These are phyloP conservation scores for Exophiala sideris DNA, from an alignment of 2,329 filamentous ascomycete genomes.

Conservation along the genomic window DNA sequence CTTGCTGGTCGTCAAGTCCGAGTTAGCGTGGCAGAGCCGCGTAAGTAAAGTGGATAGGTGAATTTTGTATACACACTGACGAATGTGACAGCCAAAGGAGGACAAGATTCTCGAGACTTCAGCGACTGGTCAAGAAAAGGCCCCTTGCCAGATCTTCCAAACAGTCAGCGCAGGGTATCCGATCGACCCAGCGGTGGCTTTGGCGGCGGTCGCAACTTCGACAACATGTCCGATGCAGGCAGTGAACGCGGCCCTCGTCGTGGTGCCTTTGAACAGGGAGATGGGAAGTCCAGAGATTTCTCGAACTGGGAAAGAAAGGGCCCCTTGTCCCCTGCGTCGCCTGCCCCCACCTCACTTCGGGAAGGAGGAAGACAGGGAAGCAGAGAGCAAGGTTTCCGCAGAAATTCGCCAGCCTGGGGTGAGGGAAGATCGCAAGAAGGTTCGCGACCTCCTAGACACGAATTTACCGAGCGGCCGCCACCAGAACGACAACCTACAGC, in stretches of 20 bases:
- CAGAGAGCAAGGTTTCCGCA: slow-evolving; percentile 61
- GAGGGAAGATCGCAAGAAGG: slow-evolving; percentile 67
- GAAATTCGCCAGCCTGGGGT: slow-evolving; percentile 72
- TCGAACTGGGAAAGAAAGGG: slow-evolving; percentile 94
- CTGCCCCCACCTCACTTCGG: slow-evolving; percentile 40
- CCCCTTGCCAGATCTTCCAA: slow-evolving; percentile 72
- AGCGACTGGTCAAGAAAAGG: slow-evolving; percentile 92
- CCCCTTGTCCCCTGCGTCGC: slow-evolving; percentile 69
- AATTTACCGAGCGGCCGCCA: slow-evolving; percentile 67
- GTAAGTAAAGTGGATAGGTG: slow-evolving; percentile 57
- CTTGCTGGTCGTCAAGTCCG: slow-evolving; percentile 88
- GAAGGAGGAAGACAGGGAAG: slow-evolving; percentile 59
- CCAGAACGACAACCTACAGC: slow-evolving; percentile 74
- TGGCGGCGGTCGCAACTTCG: slow-evolving; percentile 55
- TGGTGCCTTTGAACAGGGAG: slow-evolving; percentile 60
- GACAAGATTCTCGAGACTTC: slow-evolving; percentile 73
- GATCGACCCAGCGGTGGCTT: slow-evolving; percentile 47
- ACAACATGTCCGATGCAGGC: slow-evolving; percentile 52
- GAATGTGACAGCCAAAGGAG: slow-evolving; percentile 69
- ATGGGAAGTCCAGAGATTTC: slow-evolving; percentile 76
- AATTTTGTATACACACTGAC: slow-evolving; percentile 34
- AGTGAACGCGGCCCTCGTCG: slow-evolving; percentile 68
- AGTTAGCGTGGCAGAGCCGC: slow-evolving; percentile 94
- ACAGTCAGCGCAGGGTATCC: slow-evolving; percentile 51
- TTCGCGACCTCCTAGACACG: slow-evolving; percentile 73